phyloP scores from a whole-genome alignment of 2,329 filamentous ascomycete genomes.

The Neofusicoccum sp. region DNA sequence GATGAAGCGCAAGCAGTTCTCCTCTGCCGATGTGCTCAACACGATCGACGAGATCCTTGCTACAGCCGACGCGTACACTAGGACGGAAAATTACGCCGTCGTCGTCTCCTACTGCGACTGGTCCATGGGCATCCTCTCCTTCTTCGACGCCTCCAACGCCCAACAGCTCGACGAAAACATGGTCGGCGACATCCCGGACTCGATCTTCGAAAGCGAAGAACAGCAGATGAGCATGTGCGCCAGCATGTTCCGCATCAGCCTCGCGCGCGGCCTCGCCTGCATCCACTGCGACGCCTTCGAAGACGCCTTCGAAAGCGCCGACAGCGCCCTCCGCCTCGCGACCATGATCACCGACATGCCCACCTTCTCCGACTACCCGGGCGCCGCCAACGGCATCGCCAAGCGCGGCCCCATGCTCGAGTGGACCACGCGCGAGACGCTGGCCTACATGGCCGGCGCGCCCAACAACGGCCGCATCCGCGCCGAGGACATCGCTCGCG shows the following conservation, averaged over 20 bases:
- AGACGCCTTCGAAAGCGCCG: neutral
- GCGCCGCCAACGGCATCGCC: neutral
- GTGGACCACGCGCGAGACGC: neutral
- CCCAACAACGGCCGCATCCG: neutral
- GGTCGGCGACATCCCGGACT: neutral
- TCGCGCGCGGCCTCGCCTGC: neutral
- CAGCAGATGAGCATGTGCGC: neutral
- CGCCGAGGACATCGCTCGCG: neutral
- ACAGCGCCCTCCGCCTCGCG: neutral
- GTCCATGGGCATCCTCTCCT: neutral
- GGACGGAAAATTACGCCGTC: neutral
- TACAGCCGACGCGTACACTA: neutral
- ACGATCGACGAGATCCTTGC: neutral
- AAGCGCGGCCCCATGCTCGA: neutral
- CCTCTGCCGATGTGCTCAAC: neutral
- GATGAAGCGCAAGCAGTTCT: neutral
- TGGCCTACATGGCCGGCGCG: neutral
- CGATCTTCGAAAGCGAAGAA: neutral
- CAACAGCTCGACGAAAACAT: neutral
- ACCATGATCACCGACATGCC: neutral
- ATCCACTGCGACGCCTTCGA: neutral
- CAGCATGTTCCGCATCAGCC: neutral
- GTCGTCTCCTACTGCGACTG: neutral
- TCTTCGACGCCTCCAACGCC: neutral
- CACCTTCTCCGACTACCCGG: neutral